phyloP scores from a whole-genome alignment of 2,329 filamentous ascomycete genomes.

The Colletotrichum destructivum region DNA sequence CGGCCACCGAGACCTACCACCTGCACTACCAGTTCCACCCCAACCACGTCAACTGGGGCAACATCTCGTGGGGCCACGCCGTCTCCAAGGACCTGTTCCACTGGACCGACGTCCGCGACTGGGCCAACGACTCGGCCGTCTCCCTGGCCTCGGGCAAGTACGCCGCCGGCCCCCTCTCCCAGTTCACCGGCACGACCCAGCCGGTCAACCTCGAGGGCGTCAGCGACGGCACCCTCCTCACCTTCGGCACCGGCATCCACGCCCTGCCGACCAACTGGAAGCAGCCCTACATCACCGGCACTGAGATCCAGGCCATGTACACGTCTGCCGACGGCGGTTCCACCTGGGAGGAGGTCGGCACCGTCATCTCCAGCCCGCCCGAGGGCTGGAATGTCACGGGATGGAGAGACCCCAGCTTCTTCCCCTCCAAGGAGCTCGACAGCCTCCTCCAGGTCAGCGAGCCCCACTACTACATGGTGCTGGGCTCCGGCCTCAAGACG shows the following conservation, averaged over 20 bases:
- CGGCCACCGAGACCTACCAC: constrained; percentile 70
- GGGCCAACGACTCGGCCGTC: constrained; percentile 40
- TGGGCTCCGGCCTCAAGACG: constrained; percentile 43
- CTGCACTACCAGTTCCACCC: constrained; percentile 74
- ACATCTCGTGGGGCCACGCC: constrained; percentile 78
- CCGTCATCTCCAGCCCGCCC: constrained; percentile 38
- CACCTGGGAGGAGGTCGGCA: constrained; percentile 40
- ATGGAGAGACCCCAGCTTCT: constrained; percentile 43
- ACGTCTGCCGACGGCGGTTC: constrained; percentile 35
- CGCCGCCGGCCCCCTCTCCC: constrained; percentile 30
- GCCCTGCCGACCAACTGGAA: constrained; percentile 43
- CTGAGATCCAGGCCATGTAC: constrained; percentile 40
- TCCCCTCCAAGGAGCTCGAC: constrained; percentile 38
- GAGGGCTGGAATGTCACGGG: constrained; percentile 43
- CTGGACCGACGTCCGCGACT: constrained; percentile 58
- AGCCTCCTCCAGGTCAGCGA: constrained; percentile 34
- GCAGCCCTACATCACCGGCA: constrained; percentile 40
- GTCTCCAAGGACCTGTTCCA: constrained; percentile 74
- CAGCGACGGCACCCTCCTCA: constrained; percentile 39
- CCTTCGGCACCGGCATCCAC: constrained; percentile 41
- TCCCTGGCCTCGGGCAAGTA: constrained; percentile 34
- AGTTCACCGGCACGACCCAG: constrained; percentile 41
- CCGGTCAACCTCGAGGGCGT: constrained; percentile 39
- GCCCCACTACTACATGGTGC: constrained; percentile 42
- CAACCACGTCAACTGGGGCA: constrained; percentile 63